A percentile compares a stretch with the other conserved stretches of the same genome.
Evolutionary conservation across 169 alveolate genomes (phyloP).

Genomic region (Fabrea salina): DNA sequence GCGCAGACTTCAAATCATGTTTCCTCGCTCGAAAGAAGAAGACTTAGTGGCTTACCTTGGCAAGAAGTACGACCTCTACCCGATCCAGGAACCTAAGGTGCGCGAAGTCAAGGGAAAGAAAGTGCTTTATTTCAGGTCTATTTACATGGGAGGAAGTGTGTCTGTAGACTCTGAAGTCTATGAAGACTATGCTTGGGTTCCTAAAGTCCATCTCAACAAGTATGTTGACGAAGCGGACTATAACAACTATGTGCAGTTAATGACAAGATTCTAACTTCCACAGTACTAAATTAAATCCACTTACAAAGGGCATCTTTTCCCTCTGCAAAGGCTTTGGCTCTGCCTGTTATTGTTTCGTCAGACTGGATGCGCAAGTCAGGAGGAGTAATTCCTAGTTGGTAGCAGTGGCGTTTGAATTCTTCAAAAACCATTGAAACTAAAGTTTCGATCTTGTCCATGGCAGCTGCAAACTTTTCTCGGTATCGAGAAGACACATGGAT

Average conservation of each 20-base stretch:
- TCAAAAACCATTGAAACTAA: constrained; percentile 44
- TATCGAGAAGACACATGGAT: constrained; percentile 34
- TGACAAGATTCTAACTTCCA: not conserved
- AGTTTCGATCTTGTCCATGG: constrained; percentile 41
- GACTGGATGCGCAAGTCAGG: not conserved
- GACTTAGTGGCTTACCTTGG: not conserved
- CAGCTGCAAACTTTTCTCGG: constrained; percentile 42
- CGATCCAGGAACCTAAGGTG: not conserved
- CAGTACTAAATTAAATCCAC: no score
- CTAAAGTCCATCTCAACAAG: constrained; percentile 40
- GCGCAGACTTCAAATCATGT: not conserved
- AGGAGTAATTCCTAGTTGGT: constrained; percentile 48
- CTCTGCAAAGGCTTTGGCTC: not conserved
- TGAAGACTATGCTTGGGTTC: constrained; percentile 53
- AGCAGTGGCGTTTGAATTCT: constrained; percentile 57
- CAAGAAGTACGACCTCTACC: not conserved
- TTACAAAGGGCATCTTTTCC: not conserved
- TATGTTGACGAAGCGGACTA: constrained; percentile 36
- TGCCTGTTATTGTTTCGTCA: not conserved
- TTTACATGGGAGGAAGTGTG: not conserved
- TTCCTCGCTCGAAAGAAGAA: constrained; percentile 3
- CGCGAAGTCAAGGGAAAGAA: not conserved
- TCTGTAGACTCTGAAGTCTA: constrained; percentile 20
- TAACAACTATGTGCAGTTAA: constrained; percentile 27
- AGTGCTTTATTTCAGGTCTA: not conserved